Conservation (phyloP, 176 grass and related monocot genomes). For the Metroxylon sagu region DNA sequence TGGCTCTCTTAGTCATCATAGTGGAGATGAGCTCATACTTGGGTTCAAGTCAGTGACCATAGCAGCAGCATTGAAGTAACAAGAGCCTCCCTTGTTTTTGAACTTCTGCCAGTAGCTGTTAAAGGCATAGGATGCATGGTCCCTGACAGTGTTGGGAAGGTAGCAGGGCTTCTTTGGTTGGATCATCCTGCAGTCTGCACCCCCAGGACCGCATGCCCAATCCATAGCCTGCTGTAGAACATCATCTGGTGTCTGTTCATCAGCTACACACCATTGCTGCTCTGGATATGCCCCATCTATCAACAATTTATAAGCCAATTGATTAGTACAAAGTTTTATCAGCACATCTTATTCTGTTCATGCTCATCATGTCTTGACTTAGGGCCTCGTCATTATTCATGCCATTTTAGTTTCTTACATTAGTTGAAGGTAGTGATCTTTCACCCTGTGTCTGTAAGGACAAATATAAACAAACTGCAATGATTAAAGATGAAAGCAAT, state of each 20-base stretch:
- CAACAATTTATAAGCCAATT: no score
- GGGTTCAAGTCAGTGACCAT: conserved; percentile 45
- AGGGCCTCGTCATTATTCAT: no score
- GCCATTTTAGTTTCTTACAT: no score
- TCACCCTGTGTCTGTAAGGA: no score
- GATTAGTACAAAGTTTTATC: no score
- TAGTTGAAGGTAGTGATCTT: no score
- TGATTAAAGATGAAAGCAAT: no score
- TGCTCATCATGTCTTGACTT: no score
- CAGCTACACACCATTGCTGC: conserved; percentile 50
- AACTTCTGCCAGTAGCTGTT: conserved; percentile 72
- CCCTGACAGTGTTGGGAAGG: conserved; percentile 44
- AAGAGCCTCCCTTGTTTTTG: conserved; percentile 54
- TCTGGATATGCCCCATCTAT: conserved; percentile 15
- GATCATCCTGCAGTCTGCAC: conserved; percentile 45
- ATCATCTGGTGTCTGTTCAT: conserved; percentile 52
- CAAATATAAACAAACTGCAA: no score
- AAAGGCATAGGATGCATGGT: conserved; percentile 45
- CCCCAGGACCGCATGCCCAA: conserved; percentile 35
- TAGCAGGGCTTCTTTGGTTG: conserved; percentile 48
- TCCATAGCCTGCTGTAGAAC: conserved; percentile 35
- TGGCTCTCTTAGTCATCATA: no score
- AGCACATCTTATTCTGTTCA: no score
- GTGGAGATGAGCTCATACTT: conserved; percentile 27
- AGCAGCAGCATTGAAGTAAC: conserved; percentile 49